Conservation (phyloP, 106 monocot species). For the Phalaenopsis equestris region DNA sequence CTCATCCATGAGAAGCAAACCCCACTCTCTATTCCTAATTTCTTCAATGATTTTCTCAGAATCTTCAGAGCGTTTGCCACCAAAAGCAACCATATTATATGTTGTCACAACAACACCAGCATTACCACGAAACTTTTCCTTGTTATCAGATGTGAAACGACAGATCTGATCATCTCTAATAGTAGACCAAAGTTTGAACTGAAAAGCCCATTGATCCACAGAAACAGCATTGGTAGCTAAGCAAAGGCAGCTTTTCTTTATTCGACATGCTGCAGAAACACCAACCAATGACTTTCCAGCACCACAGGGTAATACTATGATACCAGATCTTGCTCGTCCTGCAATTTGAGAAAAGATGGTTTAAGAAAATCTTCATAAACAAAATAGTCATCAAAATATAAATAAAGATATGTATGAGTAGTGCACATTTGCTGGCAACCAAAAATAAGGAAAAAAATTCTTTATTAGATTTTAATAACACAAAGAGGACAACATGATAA, state of each 20-base stretch:
- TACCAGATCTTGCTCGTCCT: slow-evolving; percentile 97
- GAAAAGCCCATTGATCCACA: slow-evolving; percentile 99
- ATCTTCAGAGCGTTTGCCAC: slow-evolving; percentile 95
- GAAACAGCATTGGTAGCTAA: slow-evolving; percentile 99
- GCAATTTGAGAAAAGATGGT: slow-evolving; percentile 3
- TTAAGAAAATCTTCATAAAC: not conserved
- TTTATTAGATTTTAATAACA: not conserved
- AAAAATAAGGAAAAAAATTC: not conserved
- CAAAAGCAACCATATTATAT: slow-evolving; percentile 99
- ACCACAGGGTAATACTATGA: slow-evolving; percentile 98
- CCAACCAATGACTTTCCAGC: slow-evolving; percentile 98
- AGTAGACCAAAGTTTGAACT: slow-evolving; percentile 98
- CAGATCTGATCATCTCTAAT: slow-evolving; percentile 95
- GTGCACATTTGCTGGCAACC: not conserved
- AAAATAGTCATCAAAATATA: not conserved
- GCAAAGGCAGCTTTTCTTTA: slow-evolving; percentile 88
- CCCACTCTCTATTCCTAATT: slow-evolving; percentile 99
- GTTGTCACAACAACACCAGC: slow-evolving; percentile 98
- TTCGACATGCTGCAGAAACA: slow-evolving; percentile 91
- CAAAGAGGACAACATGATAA: not conserved
- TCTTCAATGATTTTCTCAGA: slow-evolving; percentile 99
- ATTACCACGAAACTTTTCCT: slow-evolving; percentile 93
- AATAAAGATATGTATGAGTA: not conserved
- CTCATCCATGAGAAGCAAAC: slow-evolving; percentile 99
- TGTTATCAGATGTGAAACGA: slow-evolving; percentile 95